Percentiles rank a stretch among this genome's conserved stretches.
Evolutionary conservation across 78 protist species (phyloP).

Genomic region (Tieghemostelium lacteum): DNA sequence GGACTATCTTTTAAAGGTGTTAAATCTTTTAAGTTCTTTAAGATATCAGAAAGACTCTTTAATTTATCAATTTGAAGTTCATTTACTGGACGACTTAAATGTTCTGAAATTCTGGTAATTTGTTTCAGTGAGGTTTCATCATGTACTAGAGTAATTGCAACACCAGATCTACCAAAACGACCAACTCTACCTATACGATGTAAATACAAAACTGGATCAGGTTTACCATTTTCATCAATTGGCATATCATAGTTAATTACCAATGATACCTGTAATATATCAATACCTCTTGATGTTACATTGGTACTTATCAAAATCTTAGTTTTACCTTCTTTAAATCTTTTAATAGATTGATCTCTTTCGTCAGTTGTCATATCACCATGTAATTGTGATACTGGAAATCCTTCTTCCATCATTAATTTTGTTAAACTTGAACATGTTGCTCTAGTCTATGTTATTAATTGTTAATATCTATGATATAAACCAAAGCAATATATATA

Average conservation of each 20-base stretch:
- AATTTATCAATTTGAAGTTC: constrained; percentile 34
- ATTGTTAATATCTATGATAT: not conserved
- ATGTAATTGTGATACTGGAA: constrained; percentile 43
- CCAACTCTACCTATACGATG: constrained; percentile 93
- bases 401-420: constrained; percentile 55
- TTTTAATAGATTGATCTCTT: constrained; percentile 42
- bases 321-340: constrained; percentile 57
- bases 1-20: constrained; percentile 32
- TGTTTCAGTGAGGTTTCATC: not conserved
- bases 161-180: constrained; percentile 77
- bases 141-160: constrained; percentile 36
- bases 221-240: constrained; percentile 14
- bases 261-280: constrained; percentile 84
- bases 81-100: constrained; percentile 1
- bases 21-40: constrained; percentile 56
- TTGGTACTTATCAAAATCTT: constrained; percentile 90
- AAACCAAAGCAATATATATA: constrained; percentile 30
- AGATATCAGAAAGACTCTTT: constrained; percentile 30
- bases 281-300: constrained; percentile 93
- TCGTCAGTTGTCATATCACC: constrained; percentile 39
- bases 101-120: constrained; percentile 10
- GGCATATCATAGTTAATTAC: constrained; percentile 84
- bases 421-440: constrained; percentile 4
- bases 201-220: constrained; percentile 72
- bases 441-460: not conserved